phyloP scores from a whole-genome alignment of 129 eudicot genomes.

The Heracleum sosnowskyi region DNA sequence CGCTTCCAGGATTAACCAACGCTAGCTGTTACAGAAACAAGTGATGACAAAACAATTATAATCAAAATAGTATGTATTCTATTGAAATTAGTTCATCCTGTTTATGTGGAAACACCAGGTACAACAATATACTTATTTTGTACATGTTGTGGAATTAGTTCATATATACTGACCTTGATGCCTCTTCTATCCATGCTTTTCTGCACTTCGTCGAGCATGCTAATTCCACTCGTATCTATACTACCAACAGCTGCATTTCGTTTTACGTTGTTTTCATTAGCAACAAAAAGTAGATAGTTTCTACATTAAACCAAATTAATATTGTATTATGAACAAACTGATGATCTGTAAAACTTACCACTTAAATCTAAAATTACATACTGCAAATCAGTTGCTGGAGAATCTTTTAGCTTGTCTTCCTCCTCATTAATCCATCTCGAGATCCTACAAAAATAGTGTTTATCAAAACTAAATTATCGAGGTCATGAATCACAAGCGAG shows the following conservation, averaged over 20 bases:
- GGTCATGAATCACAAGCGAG: not conserved
- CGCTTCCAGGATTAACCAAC: constrained; percentile 77
- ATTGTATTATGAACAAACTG: not conserved
- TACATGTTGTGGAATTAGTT: not conserved
- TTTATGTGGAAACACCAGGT: too few relatives aligned
- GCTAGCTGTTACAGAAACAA: constrained; percentile 34
- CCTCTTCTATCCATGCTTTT: constrained; percentile 62
- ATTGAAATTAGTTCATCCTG: too few relatives aligned
- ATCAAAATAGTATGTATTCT: too few relatives aligned
- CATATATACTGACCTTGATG: constrained; percentile 48
- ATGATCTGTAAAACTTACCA: constrained; percentile 35
- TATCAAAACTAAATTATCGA: not conserved
- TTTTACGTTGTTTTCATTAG: not conserved
- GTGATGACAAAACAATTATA: not conserved
- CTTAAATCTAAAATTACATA: constrained; percentile 66
- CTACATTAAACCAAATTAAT: not conserved
- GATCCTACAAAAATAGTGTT: constrained; percentile 31
- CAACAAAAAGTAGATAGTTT: not conserved
- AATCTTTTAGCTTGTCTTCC: constrained; percentile 58
- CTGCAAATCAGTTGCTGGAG: constrained; percentile 39
- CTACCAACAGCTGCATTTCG: constrained; percentile 63
- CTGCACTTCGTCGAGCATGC: constrained; percentile 80
- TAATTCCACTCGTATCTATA: constrained; percentile 86
- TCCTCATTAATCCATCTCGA: constrained; percentile 86
- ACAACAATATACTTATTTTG: not conserved